Conservation (phyloP, 805 yeast genomes). For the Ogataea naganishii region DNA sequence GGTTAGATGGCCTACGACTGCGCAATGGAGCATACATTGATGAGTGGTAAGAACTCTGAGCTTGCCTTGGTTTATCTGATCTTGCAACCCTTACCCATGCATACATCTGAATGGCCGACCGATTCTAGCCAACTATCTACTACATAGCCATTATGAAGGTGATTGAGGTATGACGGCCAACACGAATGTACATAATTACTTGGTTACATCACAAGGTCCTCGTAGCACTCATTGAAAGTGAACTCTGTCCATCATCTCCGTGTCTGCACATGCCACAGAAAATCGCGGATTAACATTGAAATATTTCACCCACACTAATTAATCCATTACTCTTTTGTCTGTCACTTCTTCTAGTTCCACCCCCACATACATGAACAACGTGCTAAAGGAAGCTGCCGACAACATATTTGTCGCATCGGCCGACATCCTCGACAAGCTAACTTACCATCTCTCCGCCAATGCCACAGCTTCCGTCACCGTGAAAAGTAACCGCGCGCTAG, state of each 20-base stretch:
- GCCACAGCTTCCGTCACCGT: conserved; percentile 19
- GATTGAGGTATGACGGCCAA: too few relatives aligned
- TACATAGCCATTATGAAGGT: too few relatives aligned
- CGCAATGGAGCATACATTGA: too few relatives aligned
- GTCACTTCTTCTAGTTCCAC: neutral
- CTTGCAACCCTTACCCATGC: too few relatives aligned
- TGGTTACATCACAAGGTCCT: neutral
- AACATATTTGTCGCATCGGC: conserved; percentile 25
- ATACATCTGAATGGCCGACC: too few relatives aligned
- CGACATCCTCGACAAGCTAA: conserved; percentile 20
- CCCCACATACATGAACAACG: conserved; percentile 19
- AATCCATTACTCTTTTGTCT: neutral
- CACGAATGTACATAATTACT: neutral
- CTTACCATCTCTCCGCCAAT: conserved; percentile 15
- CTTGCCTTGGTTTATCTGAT: too few relatives aligned
- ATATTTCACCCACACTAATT: neutral
- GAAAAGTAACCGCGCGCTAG: conserved; percentile 19
- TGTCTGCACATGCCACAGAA: neutral
- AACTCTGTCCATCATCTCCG: neutral
- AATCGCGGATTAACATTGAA: neutral
- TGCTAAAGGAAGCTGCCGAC: conserved; percentile 21
- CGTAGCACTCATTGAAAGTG: neutral
- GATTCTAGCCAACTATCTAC: too few relatives aligned
- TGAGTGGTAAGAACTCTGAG: too few relatives aligned
- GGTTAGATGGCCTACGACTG: too few relatives aligned